These are phyloP conservation scores for Aureobasidium namibiae DNA, from an alignment of 2,329 filamentous ascomycete species.

Conservation along the genomic window DNA sequence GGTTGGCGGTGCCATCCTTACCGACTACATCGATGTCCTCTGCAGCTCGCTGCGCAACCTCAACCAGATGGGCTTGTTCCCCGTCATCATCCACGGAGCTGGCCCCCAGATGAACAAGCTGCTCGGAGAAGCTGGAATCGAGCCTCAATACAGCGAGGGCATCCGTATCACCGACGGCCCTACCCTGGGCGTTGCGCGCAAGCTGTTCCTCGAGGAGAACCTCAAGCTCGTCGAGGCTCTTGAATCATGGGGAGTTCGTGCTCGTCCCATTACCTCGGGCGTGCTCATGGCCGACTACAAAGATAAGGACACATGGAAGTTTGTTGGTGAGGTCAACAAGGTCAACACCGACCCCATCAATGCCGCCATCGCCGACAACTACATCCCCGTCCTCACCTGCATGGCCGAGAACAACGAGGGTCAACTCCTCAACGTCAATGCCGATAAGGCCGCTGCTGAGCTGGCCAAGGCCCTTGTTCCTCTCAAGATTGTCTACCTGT, in stretches of 20 bases:
- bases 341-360: constrained; percentile 89
- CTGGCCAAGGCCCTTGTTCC: constrained; percentile 82
- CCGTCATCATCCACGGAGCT: constrained; percentile 89
- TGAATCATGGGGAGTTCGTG: constrained; percentile 80
- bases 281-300: constrained; percentile 92
- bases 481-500: constrained; percentile 96
- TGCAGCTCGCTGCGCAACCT: constrained; percentile 84
- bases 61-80: constrained; percentile 89
- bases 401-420: constrained; percentile 92
- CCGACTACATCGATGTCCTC: constrained; percentile 85
- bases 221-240: constrained; percentile 83
- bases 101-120: constrained; percentile 92
- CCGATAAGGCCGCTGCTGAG: constrained; percentile 91
- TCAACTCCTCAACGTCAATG: constrained; percentile 93
- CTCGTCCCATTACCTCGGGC: constrained; percentile 79
- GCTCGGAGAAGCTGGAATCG: constrained; percentile 81
- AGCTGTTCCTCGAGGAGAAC: constrained; percentile 93
- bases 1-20: constrained; percentile 91
- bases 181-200: constrained; percentile 81
- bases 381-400: constrained; percentile 86
- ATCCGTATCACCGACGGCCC: constrained; percentile 94
- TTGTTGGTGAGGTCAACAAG: constrained; percentile 89
- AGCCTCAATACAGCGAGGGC: constrained; percentile 93
- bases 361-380: constrained; percentile 81
- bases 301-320: constrained; percentile 91